Evolutionary conservation across 2,329 filamentous ascomycete genomes (phyloP), one percentile per base, ranked within the genome.

Genomic region (Lasiodiplodia gonubiensis): DNA sequence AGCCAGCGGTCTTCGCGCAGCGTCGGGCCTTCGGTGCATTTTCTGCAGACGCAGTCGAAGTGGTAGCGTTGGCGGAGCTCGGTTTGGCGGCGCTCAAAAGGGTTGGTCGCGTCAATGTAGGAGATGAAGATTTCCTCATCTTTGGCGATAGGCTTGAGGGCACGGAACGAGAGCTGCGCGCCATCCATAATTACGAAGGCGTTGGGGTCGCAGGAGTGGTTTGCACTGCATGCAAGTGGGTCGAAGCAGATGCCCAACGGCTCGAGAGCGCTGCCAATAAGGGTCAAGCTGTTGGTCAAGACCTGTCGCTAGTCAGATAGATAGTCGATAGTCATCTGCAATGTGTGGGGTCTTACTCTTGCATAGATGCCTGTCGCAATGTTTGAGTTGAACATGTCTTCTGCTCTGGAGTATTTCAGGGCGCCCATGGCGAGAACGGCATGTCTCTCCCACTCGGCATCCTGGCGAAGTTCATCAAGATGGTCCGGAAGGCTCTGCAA

Each of bases 161-260:
- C 83, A 39, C 86, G 84, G 37, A 89, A 72, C 16, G 79, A 79
- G 11, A 87, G 75, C 37, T 78, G 74, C 3, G 82, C 77, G 23
- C 85, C 83, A 67, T 89, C 85, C 77, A 89, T 88, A 14, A 85
- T 80, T 21, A 88, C 81, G 35, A 83, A 82, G 2, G 85, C 82
- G 70, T 90, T 90, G 3, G 86, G 86, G 27, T 84, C 80, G 72
- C 88, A 90, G 52, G 86, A 88, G 73, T 90, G 88, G 69, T 90
- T 90, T 52, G 87, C 80, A 18, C 83, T 77, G 33, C 85, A 81
- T 2, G 85, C 79, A 21, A 82, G 78, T 0, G 86, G 85, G 69
- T 89, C 85, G 18, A 89, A 73, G 42, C 84, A 84, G n/a, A 89
- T 77, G 2, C 88, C 88, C 25, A 90, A 77, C 0, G 85, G 83